Evolutionary conservation across 805 yeast species (phyloP).

Genomic region (Ogataea angusta): DNA sequence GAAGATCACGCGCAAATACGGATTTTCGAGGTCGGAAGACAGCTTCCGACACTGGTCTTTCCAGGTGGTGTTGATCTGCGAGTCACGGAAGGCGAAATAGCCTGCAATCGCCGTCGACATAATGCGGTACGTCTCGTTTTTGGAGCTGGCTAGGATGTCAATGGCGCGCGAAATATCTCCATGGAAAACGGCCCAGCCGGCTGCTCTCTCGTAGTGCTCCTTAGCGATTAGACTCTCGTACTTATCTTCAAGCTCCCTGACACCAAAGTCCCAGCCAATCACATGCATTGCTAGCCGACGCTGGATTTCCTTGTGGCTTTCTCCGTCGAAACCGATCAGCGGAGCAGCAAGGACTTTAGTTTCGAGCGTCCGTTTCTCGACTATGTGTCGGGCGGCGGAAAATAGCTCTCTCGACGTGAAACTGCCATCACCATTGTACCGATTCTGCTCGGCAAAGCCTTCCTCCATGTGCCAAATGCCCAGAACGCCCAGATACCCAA

Average conservation of each 20-base stretch:
- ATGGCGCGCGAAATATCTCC: constrained; percentile 84
- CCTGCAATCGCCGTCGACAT: constrained; percentile 96
- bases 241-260: constrained; percentile 69
- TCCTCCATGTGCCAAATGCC: constrained; percentile 85
- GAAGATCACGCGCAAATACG: constrained; percentile 86
- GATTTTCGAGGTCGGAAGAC: constrained; percentile 85
- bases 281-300: constrained; percentile 77
- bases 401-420: constrained; percentile 41
- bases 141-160: constrained; percentile 70
- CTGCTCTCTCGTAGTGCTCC: constrained; percentile 82
- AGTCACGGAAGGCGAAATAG: constrained; percentile 62
- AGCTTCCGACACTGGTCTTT: constrained; percentile 85
- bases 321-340: constrained; percentile 40
- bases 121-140: constrained; percentile 63
- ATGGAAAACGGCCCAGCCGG: constrained; percentile 96
- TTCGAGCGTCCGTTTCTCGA: constrained; percentile 39
- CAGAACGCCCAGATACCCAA: constrained; percentile 83
- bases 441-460: constrained; percentile 46
- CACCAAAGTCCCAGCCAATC: constrained; percentile 87
- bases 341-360: constrained; percentile 44
- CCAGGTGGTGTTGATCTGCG: constrained; percentile 73
- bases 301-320: constrained; percentile 55
- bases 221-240: constrained; percentile 50
- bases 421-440: constrained; percentile 36
- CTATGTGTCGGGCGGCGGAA: constrained; percentile 51